phyloP scores from a whole-genome alignment of 2,329 filamentous ascomycete species.

The Aureobasidium sp. region DNA sequence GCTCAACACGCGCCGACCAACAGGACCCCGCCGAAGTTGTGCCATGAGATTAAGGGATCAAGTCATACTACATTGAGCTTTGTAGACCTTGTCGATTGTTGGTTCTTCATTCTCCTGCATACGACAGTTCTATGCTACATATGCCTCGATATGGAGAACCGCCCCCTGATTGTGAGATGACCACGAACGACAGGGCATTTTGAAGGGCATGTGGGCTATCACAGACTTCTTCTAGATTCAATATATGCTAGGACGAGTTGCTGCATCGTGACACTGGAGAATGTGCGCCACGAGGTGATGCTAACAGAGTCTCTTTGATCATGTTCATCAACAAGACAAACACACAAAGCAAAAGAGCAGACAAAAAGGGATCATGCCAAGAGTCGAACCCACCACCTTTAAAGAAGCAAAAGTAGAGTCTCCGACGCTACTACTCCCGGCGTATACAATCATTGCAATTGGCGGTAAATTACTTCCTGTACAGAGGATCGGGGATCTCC shows the following conservation, averaged over 20 bases:
- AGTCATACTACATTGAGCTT: too few species aligned
- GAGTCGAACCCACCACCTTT: not conserved
- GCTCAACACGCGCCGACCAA: too few species aligned
- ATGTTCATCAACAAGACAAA: not conserved
- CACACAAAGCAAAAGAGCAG: not conserved
- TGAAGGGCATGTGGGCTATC: not conserved
- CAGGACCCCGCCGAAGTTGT: not conserved
- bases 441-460: not conserved
- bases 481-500: not conserved
- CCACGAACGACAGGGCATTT: not conserved
- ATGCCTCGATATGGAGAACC: not conserved
- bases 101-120: not conserved
- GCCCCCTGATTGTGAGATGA: not conserved
- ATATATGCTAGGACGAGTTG: not conserved
- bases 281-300: not conserved
- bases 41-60: not conserved
- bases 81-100: not conserved
- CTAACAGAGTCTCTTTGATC: not conserved
- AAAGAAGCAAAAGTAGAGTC: not conserved
- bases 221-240: not conserved
- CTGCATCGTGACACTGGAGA: not conserved
- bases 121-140: not conserved
- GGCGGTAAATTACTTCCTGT: not conserved
- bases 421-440: not conserved
- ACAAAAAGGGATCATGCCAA: not conserved